These are phyloP conservation scores for Amylocystis lapponica DNA, from an alignment of 768 basidiomycete species.

Conservation along the genomic window DNA sequence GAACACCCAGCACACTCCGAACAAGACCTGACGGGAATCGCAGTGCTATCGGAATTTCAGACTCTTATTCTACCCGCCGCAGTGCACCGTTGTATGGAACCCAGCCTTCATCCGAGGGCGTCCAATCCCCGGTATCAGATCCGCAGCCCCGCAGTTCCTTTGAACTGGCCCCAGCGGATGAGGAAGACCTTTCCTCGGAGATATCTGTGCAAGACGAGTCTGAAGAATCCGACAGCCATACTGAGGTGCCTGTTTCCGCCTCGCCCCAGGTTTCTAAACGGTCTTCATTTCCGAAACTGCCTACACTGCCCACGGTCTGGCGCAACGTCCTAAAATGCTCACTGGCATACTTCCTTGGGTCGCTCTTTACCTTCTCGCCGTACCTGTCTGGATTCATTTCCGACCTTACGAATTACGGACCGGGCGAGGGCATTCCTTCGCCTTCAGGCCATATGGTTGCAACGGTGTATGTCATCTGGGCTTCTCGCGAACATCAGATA, in stretches of 20 bases:
- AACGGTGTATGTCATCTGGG: conserved; percentile 62
- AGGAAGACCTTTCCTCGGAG: conserved; percentile 1
- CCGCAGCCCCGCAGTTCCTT: neutral
- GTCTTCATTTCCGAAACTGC: conserved; percentile 11
- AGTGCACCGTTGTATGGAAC: neutral
- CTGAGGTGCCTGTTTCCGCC: neutral
- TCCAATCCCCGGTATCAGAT: conserved; percentile 3
- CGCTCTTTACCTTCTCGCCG: conserved; percentile 88
- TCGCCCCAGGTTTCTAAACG: neutral
- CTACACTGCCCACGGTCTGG: conserved; percentile 43
- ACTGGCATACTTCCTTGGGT: conserved; percentile 84
- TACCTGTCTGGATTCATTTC: conserved; percentile 65
- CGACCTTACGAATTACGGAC: conserved; percentile 48
- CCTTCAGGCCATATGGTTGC: conserved; percentile 90
- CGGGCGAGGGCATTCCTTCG: conserved; percentile 46
- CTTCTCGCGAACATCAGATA: neutral
- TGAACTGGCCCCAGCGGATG: neutral
- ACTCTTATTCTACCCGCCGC: conserved; percentile 1
- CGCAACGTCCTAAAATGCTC: conserved; percentile 87
- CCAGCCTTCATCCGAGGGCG: neutral
- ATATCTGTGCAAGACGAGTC: neutral
- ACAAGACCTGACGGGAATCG: conserved; percentile 3
- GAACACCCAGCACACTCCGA: conserved; percentile 1
- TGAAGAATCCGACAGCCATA: conserved; percentile 1
- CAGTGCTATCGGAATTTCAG: neutral